These are phyloP conservation scores for Posidonia oceanica DNA, from an alignment of 116 monocot genomes.

Conservation along the genomic window DNA sequence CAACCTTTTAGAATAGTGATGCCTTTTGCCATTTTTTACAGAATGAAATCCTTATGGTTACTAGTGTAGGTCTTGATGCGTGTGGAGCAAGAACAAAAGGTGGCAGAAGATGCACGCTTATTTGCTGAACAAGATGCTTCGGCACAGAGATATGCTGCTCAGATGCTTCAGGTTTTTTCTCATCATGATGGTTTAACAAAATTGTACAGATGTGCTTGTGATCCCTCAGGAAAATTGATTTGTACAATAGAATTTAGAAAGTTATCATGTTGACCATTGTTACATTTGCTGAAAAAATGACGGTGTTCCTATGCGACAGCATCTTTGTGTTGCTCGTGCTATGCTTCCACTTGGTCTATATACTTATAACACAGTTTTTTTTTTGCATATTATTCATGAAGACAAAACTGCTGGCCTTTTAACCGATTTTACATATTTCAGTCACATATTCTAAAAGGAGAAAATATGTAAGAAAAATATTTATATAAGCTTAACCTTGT, in stretches of 20 bases:
- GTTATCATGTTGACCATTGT: too few relatives aligned
- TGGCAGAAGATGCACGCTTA: constrained; percentile 57
- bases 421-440: too few relatives aligned
- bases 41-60: constrained; percentile 2
- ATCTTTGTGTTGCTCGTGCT: too few relatives aligned
- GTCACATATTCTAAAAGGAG: too few relatives aligned
- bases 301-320: too few relatives aligned
- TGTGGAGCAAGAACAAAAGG: constrained; percentile 57
- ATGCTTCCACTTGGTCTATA: too few relatives aligned
- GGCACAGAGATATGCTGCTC: constrained; percentile 41
- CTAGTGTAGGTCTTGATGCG: constrained; percentile 37
- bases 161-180: constrained; percentile 59
- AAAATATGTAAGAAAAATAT: too few relatives aligned
- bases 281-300: too few relatives aligned
- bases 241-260: neutral
- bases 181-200: neutral
- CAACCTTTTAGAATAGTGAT: neutral
- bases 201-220: neutral
- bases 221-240: neutral
- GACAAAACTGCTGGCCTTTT: too few relatives aligned
- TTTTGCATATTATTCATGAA: too few relatives aligned
- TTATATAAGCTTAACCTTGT: too few relatives aligned
- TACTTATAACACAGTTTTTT: too few relatives aligned
- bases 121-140: constrained; percentile 52
- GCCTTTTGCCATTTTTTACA: neutral